Evolutionary conservation across 305 asterid genomes (phyloP).

Genomic region (Plantago coronopus): DNA sequence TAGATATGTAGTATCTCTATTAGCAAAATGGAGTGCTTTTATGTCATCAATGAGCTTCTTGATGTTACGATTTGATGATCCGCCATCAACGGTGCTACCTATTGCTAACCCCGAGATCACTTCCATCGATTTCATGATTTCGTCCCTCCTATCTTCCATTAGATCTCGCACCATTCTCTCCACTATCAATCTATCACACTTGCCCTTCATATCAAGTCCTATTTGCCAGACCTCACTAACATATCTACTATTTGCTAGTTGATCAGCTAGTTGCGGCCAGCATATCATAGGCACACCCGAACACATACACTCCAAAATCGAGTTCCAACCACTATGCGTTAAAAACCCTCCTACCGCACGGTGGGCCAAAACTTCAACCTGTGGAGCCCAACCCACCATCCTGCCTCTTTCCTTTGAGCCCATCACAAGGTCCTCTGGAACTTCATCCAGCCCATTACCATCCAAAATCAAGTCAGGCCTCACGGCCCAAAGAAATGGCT

Average conservation of each 20-base stretch:
- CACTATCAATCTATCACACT: constrained; percentile 23
- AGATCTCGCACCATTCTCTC: constrained; percentile 29
- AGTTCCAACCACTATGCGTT: constrained; percentile 45
- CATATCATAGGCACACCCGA: constrained; percentile 46
- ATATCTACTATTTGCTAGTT: constrained; percentile 30
- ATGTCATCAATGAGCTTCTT: too few relatives aligned
- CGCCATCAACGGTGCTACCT: neutral
- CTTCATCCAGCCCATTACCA: neutral
- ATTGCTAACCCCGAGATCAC: constrained; percentile 24
- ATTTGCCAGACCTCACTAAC: constrained; percentile 34
- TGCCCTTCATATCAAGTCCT: constrained; percentile 45
- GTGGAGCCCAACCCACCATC: constrained; percentile 44
- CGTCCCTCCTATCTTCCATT: constrained; percentile 25
- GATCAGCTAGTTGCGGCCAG: constrained; percentile 43
- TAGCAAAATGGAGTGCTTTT: too few relatives aligned
- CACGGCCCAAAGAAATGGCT: constrained; percentile 36
- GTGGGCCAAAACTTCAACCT: constrained; percentile 34
- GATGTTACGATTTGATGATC: too few relatives aligned
- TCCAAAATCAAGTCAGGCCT: constrained; percentile 25
- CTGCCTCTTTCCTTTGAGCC: constrained; percentile 23
- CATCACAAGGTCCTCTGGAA: neutral
- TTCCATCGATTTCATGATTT: constrained; percentile 15
- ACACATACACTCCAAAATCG: constrained; percentile 38
- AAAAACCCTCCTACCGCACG: constrained; percentile 37
- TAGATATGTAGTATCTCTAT: too few relatives aligned